Conservation (phyloP, 768 basidiomycete genomes). For the Russula ochroleuca region DNA sequence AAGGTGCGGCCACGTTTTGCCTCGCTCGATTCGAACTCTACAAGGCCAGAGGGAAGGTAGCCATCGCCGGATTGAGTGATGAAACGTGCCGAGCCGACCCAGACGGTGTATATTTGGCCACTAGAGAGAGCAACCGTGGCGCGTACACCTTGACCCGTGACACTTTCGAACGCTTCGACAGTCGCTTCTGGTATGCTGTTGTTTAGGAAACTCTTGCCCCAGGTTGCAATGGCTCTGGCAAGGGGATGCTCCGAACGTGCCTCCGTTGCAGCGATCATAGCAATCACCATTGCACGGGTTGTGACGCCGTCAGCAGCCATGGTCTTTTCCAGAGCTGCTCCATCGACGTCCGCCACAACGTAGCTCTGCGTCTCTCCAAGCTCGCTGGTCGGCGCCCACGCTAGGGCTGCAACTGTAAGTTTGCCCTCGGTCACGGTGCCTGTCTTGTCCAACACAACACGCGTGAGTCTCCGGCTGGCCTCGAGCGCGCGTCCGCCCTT, state of each 20-base stretch:
- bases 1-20: slow-evolving; percentile 73
- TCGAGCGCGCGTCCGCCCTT: slow-evolving; percentile 95
- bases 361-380: slow-evolving; percentile 30
- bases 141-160: slow-evolving; percentile 85
- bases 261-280: slow-evolving; percentile 84
- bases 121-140: slow-evolving; percentile 56
- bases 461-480: slow-evolving; percentile 76
- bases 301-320: slow-evolving; percentile 60
- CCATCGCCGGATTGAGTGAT: slow-evolving; percentile 51
- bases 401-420: slow-evolving; percentile 68
- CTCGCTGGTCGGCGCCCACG: slow-evolving; percentile 58
- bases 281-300: slow-evolving; percentile 55
- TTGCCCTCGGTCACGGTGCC: slow-evolving; percentile 97
- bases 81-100: slow-evolving; percentile 75
- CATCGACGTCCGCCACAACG: slow-evolving; percentile 19
- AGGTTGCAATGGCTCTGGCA: slow-evolving; percentile 84
- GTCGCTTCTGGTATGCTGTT: slow-evolving; percentile 46
- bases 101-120: slow-evolving; percentile 46
- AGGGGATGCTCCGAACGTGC: slow-evolving; percentile 94
- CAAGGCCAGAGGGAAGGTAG: slow-evolving; percentile 55
- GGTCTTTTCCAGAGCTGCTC: slow-evolving; percentile 30
- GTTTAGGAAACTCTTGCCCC: slow-evolving; percentile 64
- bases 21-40: slow-evolving; percentile 66
- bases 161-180: slow-evolving; percentile 76
- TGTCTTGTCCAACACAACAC: slow-evolving; percentile 92